A percentile compares a stretch with the other conserved stretches of the same genome.
These are phyloP conservation scores for Tolypocladium cylindrosporum DNA, from an alignment of 2,329 filamentous ascomycete genomes.

Conservation along the genomic window DNA sequence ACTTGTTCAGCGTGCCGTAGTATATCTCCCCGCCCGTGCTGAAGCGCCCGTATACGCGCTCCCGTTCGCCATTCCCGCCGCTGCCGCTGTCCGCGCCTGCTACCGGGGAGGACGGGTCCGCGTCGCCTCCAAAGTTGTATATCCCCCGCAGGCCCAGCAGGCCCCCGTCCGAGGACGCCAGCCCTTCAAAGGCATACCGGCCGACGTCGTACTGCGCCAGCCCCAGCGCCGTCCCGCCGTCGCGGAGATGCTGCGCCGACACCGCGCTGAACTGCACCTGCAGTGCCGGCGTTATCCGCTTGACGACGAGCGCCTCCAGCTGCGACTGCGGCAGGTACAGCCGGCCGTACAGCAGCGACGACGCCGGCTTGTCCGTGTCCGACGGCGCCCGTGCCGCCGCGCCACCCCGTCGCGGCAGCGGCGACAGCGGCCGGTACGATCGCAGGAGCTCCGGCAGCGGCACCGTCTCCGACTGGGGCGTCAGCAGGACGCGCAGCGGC, in stretches of 20 bases:
- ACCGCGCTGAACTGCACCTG: constrained; percentile 75
- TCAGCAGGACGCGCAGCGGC: constrained; percentile 56
- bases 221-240: constrained; percentile 66
- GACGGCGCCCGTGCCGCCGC: constrained; percentile 4
- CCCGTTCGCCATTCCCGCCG: constrained; percentile 29
- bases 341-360: constrained; percentile 63
- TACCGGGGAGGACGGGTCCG: constrained; percentile 21
- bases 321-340: constrained; percentile 77
- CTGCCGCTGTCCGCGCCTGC: constrained; percentile 9
- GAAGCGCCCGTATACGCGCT: constrained; percentile 69
- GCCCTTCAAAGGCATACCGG: constrained; percentile 78
- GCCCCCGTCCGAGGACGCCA: constrained; percentile 87
- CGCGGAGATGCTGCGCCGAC: constrained; percentile 59
- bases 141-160: constrained; percentile 79
- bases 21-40: constrained; percentile 90
- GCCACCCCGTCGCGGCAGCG: constrained; percentile 33
- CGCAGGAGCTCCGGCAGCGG: constrained; percentile 68
- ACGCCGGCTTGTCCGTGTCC: constrained; percentile 13
- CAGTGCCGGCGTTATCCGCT: constrained; percentile 64
- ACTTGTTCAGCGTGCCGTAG: constrained; percentile 91
- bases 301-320: constrained; percentile 76
- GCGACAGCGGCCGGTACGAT: constrained; percentile 71
- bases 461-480: constrained; percentile 61
- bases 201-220: constrained; percentile 74
- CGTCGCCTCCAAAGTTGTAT: constrained; percentile 86